Conservation (phyloP, 176 grass and related monocot genomes). For the Musa troglodytarum region DNA sequence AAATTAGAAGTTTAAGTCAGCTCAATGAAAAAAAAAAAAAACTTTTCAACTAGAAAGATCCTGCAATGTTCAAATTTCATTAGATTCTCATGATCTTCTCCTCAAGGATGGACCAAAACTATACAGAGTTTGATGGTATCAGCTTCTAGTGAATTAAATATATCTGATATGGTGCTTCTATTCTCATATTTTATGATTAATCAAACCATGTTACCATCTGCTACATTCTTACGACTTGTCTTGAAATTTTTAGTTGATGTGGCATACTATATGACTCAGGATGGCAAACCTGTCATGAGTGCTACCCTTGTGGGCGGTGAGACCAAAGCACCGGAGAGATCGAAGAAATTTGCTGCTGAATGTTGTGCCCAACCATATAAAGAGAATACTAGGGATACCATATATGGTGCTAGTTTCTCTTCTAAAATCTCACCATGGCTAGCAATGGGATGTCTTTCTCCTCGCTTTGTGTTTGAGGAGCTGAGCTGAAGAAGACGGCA, state of each 20-base stretch:
- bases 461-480: conserved; percentile 93
- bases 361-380: conserved; percentile 57
- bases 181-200: no score
- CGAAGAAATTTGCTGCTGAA: conserved; percentile 82
- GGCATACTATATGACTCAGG: conserved; percentile 35
- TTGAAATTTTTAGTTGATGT: not conserved
- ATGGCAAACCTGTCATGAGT: conserved; percentile 42
- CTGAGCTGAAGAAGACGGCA: conserved; percentile 88
- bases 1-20: no score
- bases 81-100: no score
- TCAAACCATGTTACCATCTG: no score
- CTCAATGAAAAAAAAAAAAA: no score
- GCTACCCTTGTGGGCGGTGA: conserved; percentile 78
- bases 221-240: no score
- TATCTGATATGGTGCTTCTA: no score
- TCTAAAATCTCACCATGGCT: conserved; percentile 99
- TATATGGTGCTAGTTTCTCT: conserved; percentile 93
- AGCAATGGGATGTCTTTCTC: conserved; percentile 82
- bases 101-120: no score
- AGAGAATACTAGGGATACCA: conserved; percentile 43
- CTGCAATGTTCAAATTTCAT: no score
- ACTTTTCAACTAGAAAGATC: no score
- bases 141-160: no score
- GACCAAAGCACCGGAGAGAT: conserved; percentile 64
- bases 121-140: no score